Evolutionary conservation across 2,329 filamentous ascomycete species (phyloP).

Genomic region (Arthroderma sp.): DNA sequence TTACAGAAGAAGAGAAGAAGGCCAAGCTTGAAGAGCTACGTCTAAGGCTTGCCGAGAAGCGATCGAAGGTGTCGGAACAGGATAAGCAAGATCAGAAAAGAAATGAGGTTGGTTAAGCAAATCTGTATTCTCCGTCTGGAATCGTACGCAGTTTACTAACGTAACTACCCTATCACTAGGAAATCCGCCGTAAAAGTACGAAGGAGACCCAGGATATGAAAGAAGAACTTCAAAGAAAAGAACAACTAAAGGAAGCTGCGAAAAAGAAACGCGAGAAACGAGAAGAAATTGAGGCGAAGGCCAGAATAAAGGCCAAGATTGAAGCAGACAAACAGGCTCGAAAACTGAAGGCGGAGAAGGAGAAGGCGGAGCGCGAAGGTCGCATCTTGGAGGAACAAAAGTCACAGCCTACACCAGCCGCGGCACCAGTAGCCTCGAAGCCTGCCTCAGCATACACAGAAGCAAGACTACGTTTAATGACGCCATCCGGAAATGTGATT

Average conservation of each 20-base stretch:
- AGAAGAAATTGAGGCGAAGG: conserved; percentile 74
- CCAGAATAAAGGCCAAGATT: conserved; percentile 82
- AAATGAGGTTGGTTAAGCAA: conserved; percentile 15
- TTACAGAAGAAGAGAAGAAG: conserved; percentile 86
- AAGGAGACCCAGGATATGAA: conserved; percentile 80
- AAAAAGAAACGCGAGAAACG: conserved; percentile 79
- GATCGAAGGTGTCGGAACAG: conserved; percentile 12
- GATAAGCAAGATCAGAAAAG: conserved; percentile 16
- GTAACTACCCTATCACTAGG: conserved; percentile 22
- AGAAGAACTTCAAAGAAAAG: conserved; percentile 75
- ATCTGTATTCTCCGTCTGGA: not conserved
- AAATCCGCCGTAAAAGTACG: conserved; percentile 73
- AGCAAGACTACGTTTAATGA: conserved; percentile 71
- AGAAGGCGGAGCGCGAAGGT: conserved; percentile 80
- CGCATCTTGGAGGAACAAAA: conserved; percentile 40
- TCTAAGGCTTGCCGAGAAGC: conserved; percentile 14
- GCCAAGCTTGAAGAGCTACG: conserved; percentile 44
- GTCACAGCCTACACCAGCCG: conserved; percentile 32
- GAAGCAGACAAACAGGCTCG: conserved; percentile 88
- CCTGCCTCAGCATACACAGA: conserved; percentile 64
- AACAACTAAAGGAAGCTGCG: conserved; percentile 82
- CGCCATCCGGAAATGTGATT: conserved; percentile 59
- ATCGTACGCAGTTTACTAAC: not conserved
- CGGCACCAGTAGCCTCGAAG: conserved; percentile 42
- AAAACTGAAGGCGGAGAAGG: conserved; percentile 68